Evolutionary conservation across 805 yeast genomes (phyloP), one percentile per base, ranked within the genome.

Genomic region (Candida krabiensis): DNA sequence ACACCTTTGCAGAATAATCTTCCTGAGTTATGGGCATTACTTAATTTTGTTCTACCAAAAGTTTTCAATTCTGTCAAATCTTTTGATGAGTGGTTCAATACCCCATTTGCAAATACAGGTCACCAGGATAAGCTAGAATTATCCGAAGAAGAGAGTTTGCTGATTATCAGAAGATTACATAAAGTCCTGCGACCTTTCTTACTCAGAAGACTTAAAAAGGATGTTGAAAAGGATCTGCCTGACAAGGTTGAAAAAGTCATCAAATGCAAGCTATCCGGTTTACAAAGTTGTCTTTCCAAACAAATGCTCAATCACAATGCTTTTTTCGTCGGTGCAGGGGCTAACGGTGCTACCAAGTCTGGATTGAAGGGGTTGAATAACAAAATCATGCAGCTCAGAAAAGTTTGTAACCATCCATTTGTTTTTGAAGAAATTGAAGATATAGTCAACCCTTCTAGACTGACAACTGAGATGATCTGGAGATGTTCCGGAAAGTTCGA

Each of bases 31-130:
- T 86, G 95, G 95, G 91, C 95, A 0, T 69, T 86, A 46, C 66
- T 86, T 53, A 86, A 86, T 58, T 86, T 86, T 52, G 91, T 84
- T 15, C 71, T 86, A 45, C 95, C 95, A 6, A 83, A 84, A 53
- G 82, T 86, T 59, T 86, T 86, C 72, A 86, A 85, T 55, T 85
- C 93, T 24, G 93, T 83, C 9, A 83, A 86, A 55, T 81, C 91
- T 6, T 86, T 86, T 56, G 93, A 86, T 56, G 95, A 86, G 56
- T 86, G 95, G 95, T 86, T 86, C 58, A 86, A 86, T 55, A 86
- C 95, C 0, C 95, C 95, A 5, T 86, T 86, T 64, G 91, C 90
- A 4, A 85, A 83, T 47, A 80, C 93, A 13, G 95, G 95, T 41
- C 70, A 80, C 12, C 91, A 83, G 59, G 95, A 86, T 52, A 83